These are phyloP conservation scores for Gilbertella persicaria DNA, from an alignment of 371 early-diverging fungal genomes.

Conservation along the genomic window DNA sequence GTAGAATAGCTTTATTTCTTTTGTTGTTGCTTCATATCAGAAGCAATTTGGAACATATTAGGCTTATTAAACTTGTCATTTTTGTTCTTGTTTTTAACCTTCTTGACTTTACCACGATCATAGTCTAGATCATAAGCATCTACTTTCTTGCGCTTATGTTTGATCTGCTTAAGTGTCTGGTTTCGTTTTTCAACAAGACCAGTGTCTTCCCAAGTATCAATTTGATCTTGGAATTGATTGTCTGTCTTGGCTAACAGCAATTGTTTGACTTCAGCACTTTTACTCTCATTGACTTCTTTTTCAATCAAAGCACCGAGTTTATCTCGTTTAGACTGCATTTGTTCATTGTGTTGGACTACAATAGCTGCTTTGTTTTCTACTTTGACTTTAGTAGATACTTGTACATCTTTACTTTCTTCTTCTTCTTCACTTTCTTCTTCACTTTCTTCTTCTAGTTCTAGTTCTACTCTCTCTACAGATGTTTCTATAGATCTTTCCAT, in stretches of 20 bases:
- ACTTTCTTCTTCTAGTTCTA: conserved; percentile 9
- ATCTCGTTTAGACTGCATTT: conserved; percentile 54
- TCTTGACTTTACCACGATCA: conserved; percentile 78
- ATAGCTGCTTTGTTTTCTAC: conserved; percentile 39
- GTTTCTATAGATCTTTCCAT: too few species aligned
- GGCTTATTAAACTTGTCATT: conserved; percentile 39
- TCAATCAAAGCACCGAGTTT: conserved; percentile 55
- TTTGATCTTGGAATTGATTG: conserved; percentile 43
- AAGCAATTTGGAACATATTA: conserved; percentile 45
- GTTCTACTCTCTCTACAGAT: conserved; percentile 13
- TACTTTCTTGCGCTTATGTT: conserved; percentile 60
- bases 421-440: conserved; percentile 20
- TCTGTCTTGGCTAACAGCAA: conserved; percentile 32
- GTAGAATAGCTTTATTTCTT: conserved; percentile 8
- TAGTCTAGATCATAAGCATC: conserved; percentile 74
- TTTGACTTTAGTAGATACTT: conserved; percentile 39
- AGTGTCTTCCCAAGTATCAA: conserved; percentile 51
- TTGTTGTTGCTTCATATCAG: conserved; percentile 26
- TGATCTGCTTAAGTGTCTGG: conserved; percentile 42
- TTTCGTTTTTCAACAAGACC: conserved; percentile 39
- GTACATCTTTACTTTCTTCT: conserved; percentile 11
- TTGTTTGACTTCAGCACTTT: conserved; percentile 50
- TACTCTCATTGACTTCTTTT: conserved; percentile 42
- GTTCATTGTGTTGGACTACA: conserved; percentile 53
- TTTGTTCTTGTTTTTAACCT: conserved; percentile 67